Evolutionary conservation across 257 asterid genomes (phyloP).

Genomic region (Buddleja alternifolia): DNA sequence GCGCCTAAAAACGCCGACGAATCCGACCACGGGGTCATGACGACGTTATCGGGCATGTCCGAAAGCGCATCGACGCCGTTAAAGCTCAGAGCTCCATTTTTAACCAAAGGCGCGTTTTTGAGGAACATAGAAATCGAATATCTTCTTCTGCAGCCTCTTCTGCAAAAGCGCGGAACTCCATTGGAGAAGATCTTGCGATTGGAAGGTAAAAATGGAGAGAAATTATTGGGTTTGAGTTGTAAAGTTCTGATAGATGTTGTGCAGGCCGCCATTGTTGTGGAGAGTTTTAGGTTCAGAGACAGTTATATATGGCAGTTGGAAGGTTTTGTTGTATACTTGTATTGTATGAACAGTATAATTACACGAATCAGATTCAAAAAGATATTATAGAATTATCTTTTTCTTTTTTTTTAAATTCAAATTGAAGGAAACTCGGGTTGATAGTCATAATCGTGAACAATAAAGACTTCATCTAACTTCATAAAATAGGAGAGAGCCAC

Average conservation of each 20-base stretch:
- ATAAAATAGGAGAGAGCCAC: too few species aligned
- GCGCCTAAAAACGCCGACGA: constrained; percentile 53
- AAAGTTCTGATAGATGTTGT: constrained; percentile 29
- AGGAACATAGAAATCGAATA: constrained; percentile 32
- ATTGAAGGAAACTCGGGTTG: too few species aligned
- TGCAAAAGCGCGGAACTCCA: constrained; percentile 28
- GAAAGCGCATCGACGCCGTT: constrained; percentile 35
- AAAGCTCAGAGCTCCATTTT: constrained; percentile 39
- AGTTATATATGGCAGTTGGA: not conserved
- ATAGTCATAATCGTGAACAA: too few species aligned
- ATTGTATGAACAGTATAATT: too few species aligned
- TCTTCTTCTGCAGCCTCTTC: constrained; percentile 7
- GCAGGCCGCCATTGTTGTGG: constrained; percentile 36
- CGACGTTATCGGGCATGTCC: constrained; percentile 50
- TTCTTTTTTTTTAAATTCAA: too few species aligned
- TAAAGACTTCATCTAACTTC: too few species aligned
- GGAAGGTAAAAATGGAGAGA: constrained; percentile 28
- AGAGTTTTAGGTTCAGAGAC: not conserved
- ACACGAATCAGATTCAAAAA: not conserved
- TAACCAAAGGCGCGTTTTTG: constrained; percentile 34
- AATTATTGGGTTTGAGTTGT: constrained; percentile 23
- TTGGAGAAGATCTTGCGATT: constrained; percentile 26
- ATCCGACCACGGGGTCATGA: constrained; percentile 41
- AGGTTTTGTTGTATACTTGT: too few species aligned
- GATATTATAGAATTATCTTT: too few species aligned